Base-by-base conservation (phyloP, 176 grass and related monocot species). In the Raddia guianensis region DNA sequence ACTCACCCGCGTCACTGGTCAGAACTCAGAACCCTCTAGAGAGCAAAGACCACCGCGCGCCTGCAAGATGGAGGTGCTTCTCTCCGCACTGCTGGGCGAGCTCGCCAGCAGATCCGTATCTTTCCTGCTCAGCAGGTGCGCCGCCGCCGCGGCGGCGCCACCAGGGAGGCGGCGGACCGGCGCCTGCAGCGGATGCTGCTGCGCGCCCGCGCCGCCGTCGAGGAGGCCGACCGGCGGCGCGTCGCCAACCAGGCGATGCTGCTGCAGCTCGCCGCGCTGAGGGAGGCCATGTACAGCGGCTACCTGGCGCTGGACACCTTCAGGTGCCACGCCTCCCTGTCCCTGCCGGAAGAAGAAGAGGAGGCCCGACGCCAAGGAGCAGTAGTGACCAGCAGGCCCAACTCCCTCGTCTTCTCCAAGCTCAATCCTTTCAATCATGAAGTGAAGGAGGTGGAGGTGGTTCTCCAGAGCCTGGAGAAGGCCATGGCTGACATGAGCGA, bases 201-300 rank as follows among this genome's bases (percentile, higher is more conserved):
- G 5, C 72, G 53, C 2, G 11, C 59, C 37, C 14, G 53, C 18
- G 18, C 18, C 40, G 6, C 58, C 10, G 37, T 75, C 11, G 72
- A 75, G 53, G 34, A 58, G 15, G 72, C 72, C 18, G 53, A 75
- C 16, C 52, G 50, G 14, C 53, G 72, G 18, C 34, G 18, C 6
- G 59, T 75, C 55, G 59, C 55, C 5, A 75, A 60, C 55, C 55
- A 45, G 7, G 55, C 40, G 40, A 75, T 75, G 53, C 40, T 59
- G 18, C 73, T 21, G 40, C 55, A 75, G 40, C 55, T 75, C 8
- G 11, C 45, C 5, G 14, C 10, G 0, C 42, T 75, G 54, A 60
- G 40, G 34, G 2, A 60, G 16, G 73, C 4, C 37, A 46, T 75
- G 54, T 40, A 75, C n/a, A 44, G 73, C 13, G 73, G 54, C 37